These are phyloP conservation scores for Gentiana dahurica DNA, from an alignment of 257 asterid genomes.

Conservation along the genomic window DNA sequence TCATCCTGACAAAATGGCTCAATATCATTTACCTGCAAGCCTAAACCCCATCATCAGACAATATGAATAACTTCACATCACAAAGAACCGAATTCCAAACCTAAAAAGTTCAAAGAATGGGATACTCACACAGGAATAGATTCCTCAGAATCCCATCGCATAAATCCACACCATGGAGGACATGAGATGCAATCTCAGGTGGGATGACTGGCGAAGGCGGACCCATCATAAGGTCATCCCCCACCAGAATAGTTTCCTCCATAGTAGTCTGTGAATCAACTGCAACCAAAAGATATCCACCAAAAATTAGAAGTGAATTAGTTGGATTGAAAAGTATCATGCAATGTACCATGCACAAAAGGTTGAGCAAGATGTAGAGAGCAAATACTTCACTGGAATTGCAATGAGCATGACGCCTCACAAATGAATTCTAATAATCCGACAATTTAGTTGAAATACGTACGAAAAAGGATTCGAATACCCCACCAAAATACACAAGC, in stretches of 20 bases:
- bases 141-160: conserved; percentile 92
- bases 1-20: conserved; percentile 71
- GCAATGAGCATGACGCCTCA: too few relatives aligned
- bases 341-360: too few relatives aligned
- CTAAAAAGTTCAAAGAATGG: not conserved
- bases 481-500: not conserved
- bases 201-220: conserved; percentile 93
- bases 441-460: not conserved
- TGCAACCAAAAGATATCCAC: conserved; percentile 11
- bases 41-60: conserved; percentile 11
- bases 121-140: conserved; percentile 59
- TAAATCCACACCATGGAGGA: conserved; percentile 78
- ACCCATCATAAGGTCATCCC: conserved; percentile 97
- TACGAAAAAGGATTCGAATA: not conserved
- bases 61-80: not conserved
- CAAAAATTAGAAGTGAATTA: conserved; percentile 1
- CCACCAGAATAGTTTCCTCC: conserved; percentile 98
- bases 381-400: too few relatives aligned
- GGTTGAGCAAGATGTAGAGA: too few relatives aligned
- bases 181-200: conserved; percentile 91
- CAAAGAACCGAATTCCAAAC: conserved; percentile 1
- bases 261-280: conserved; percentile 82
- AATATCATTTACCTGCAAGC: conserved; percentile 79
- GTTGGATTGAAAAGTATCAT: too few relatives aligned
- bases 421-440: not conserved